Percentiles rank a stretch among this genome's conserved stretches.
These are phyloP conservation scores for Saccharomyces kudriavzevii DNA, from an alignment of 805 yeast species.

Conservation along the genomic window DNA sequence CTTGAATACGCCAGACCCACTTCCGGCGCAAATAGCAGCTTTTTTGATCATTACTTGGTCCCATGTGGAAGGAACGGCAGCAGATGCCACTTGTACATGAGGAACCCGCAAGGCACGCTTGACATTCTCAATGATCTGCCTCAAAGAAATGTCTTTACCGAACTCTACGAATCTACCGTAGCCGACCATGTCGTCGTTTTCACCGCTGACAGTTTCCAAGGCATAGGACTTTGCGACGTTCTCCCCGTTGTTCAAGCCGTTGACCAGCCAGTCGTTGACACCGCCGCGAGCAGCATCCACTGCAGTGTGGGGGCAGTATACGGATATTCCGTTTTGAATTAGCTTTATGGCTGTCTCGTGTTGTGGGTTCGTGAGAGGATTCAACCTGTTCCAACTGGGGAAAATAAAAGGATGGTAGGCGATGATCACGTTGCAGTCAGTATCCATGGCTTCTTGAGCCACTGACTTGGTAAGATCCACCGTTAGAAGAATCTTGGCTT, in stretches of 20 bases:
- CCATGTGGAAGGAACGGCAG: neutral
- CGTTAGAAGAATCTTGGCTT: slow-evolving; percentile 48
- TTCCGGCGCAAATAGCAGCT: slow-evolving; percentile 91
- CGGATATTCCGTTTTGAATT: slow-evolving; percentile 72
- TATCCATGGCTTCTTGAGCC: slow-evolving; percentile 70
- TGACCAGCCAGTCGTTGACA: slow-evolving; percentile 85
- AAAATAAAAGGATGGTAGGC: slow-evolving; percentile 96
- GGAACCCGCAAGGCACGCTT: slow-evolving; percentile 46
- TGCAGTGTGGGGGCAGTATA: slow-evolving; percentile 93
- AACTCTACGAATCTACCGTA: slow-evolving; percentile 69
- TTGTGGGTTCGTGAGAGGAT: slow-evolving; percentile 59
- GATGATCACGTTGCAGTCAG: slow-evolving; percentile 49
- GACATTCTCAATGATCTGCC: slow-evolving; percentile 39
- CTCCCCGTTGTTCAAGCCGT: slow-evolving; percentile 39
- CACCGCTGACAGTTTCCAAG: slow-evolving; percentile 22
- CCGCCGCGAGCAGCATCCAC: slow-evolving; percentile 91
- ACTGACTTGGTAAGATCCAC: slow-evolving; percentile 80
- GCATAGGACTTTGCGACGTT: slow-evolving; percentile 12
- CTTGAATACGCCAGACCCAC: slow-evolving; percentile 72
- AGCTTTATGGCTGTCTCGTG: slow-evolving; percentile 67
- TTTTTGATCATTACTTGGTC: slow-evolving; percentile 34
- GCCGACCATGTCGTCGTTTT: slow-evolving; percentile 42
- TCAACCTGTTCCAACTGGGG: slow-evolving; percentile 71
- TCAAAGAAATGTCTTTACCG: slow-evolving; percentile 35
- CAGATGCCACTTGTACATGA: slow-evolving; percentile 55